A percentile compares a stretch with the other conserved stretches of the same genome.
Conservation (phyloP, 805 yeast species). For the Kodamaea nitidulidarum region DNA sequence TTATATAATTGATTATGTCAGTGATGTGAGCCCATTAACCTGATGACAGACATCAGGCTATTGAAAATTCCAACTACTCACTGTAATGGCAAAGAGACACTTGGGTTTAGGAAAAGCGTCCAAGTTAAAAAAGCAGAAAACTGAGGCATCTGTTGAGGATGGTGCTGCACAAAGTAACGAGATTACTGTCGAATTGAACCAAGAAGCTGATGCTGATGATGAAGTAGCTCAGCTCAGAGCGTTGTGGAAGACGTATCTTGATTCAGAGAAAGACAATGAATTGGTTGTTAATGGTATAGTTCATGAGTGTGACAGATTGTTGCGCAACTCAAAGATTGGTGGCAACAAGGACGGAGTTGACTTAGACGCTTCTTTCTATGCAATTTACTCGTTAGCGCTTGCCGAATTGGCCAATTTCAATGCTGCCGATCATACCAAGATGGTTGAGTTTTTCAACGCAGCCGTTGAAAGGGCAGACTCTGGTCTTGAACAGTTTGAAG, state of each 20-base stretch:
- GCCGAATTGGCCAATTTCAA: conserved; percentile 60
- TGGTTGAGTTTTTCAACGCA: conserved; percentile 60
- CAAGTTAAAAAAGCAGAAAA: conserved; percentile 24
- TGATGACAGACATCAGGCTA: neutral
- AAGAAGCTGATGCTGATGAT: conserved; percentile 69
- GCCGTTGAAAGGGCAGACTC: conserved; percentile 64
- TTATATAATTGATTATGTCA: neutral
- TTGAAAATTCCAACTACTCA: neutral
- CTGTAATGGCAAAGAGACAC: conserved; percentile 28
- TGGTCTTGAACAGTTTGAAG: conserved; percentile 52
- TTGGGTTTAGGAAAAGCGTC: conserved; percentile 37
- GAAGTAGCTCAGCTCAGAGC: conserved; percentile 74
- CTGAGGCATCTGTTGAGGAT: conserved; percentile 14
- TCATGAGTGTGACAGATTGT: conserved; percentile 85
- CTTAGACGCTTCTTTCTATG: conserved; percentile 54
- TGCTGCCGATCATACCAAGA: conserved; percentile 39
- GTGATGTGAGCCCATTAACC: too few species aligned
- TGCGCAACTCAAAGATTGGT: conserved; percentile 41
- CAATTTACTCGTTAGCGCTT: conserved; percentile 70
- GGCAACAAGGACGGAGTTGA: conserved; percentile 10
- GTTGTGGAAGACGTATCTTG: conserved; percentile 61
- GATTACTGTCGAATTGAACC: conserved; percentile 59
- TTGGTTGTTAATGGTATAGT: conserved; percentile 73
- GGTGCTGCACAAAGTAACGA: conserved; percentile 19
- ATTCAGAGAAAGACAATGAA: conserved; percentile 57